Evolutionary conservation across 768 basidiomycete species (phyloP).

Genomic region (Collybia sordida): DNA sequence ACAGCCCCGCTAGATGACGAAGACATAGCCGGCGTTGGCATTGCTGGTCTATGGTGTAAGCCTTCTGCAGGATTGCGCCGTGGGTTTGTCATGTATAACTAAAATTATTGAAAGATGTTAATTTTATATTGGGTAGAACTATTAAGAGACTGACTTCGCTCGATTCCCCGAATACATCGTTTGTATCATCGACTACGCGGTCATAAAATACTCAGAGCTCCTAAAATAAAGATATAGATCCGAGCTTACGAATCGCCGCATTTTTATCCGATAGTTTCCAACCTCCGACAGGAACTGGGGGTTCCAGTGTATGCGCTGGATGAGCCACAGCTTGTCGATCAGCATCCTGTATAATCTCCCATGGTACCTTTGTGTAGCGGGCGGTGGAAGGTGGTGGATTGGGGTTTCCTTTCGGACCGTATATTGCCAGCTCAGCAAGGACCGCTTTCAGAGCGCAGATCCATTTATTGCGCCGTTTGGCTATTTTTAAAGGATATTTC

Average conservation of each 20-base stretch:
- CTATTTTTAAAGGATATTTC: constrained; percentile 28
- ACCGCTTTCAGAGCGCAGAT: constrained; percentile 80
- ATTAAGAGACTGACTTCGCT: constrained; percentile 23
- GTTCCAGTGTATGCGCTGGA: constrained; percentile 17
- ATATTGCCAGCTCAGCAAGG: constrained; percentile 70
- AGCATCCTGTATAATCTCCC: constrained; percentile 52
- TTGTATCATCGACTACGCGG: constrained; percentile 34
- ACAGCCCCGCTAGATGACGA: constrained; percentile 18
- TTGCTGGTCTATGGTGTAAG: constrained; percentile 4
- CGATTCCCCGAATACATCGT: constrained; percentile 46
- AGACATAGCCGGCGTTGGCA: constrained; percentile 5
- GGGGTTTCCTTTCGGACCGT: constrained; percentile 62
- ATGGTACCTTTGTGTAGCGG: constrained; percentile 73
- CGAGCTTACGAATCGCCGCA: constrained; percentile 43
- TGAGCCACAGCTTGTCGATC: constrained; percentile 32
- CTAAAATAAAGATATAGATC: constrained; percentile 2
- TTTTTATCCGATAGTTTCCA: constrained; percentile 56
- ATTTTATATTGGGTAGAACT: constrained; percentile 1
- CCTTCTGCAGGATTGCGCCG: constrained; percentile 5
- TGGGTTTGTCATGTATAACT: constrained; percentile 14
- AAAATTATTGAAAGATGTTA: constrained; percentile 16
- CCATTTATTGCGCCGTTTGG: constrained; percentile 89
- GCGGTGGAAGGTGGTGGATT: constrained; percentile 49
- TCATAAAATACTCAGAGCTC: not conserved
- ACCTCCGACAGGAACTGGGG: constrained; percentile 33